Conservation (phyloP, 768 basidiomycete genomes). For the Tricholoma saponaceum region DNA sequence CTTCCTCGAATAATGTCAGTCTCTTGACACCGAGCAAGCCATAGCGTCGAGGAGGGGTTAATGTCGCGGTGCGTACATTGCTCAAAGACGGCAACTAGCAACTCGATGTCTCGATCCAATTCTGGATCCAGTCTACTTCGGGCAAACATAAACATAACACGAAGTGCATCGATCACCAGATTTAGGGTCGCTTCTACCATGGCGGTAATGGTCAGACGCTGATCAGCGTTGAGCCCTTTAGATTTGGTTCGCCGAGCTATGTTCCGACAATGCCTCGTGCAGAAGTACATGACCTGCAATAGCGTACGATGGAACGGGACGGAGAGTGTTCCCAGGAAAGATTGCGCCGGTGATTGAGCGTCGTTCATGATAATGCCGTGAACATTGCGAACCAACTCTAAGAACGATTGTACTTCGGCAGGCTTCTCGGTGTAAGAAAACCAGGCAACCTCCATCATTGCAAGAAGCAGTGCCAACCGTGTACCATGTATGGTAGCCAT, state of each 20-base stretch:
- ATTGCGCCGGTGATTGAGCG: slow-evolving; percentile 67
- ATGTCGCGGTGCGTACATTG: slow-evolving; percentile 71
- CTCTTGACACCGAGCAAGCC: slow-evolving; percentile 81
- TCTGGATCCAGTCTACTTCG: slow-evolving; percentile 53
- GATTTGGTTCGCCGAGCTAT: slow-evolving; percentile 35
- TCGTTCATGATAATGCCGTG: slow-evolving; percentile 68
- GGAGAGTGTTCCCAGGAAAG: slow-evolving; percentile 61
- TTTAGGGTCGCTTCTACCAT: slow-evolving; percentile 60
- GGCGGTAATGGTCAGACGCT: slow-evolving; percentile 53
- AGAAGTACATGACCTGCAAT: slow-evolving; percentile 79
- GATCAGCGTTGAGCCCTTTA: slow-evolving; percentile 54
- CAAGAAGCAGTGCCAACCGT: slow-evolving; percentile 67
- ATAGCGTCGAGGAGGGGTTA: slow-evolving; percentile 62
- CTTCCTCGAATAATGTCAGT: slow-evolving; percentile 73
- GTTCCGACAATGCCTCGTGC: slow-evolving; percentile 56
- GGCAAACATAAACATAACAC: slow-evolving; percentile 63
- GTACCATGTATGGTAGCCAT: slow-evolving; percentile 79
- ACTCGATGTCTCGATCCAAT: slow-evolving; percentile 76
- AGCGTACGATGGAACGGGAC: slow-evolving; percentile 77
- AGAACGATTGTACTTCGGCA: slow-evolving; percentile 53
- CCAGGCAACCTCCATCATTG: slow-evolving; percentile 78
- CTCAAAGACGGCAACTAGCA: slow-evolving; percentile 79
- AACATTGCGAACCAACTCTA: slow-evolving; percentile 56
- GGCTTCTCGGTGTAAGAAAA: slow-evolving; percentile 57
- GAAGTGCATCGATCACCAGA: slow-evolving; percentile 65